Base-by-base conservation (phyloP, 1,284 basidiomycete species). In the Malassezia nana region DNA sequence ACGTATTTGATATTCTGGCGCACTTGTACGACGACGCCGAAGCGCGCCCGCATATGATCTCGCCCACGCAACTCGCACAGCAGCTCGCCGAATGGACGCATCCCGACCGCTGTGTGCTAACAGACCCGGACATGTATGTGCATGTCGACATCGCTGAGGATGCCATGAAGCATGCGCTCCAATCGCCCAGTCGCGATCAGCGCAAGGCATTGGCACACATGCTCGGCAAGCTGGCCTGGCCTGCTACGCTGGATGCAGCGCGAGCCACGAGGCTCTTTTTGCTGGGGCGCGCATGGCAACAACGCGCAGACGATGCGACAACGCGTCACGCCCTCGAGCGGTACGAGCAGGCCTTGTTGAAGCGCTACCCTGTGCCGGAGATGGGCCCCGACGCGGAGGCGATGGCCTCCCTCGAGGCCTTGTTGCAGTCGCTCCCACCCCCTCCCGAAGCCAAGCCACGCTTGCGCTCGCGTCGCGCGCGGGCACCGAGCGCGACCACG, bases 1-100 rank as follows among this genome's bases (percentile, higher is more conserved):
- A 47, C 18, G 18, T 10, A 10, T 16, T 33, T 8, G 28, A 40
- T 10, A 25, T 50, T 4, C 39, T 40, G 16, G 45, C 80, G 1
- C 78, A 79, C n/a, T 80, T 82, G 26, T 83, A 87, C 62, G 81
- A 83, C 41, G 83, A 86, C 16, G 78, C 85, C 39, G 85, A 86
- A 2, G 83, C 83, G 1, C 83, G 83, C 39, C 82, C 87, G 59
- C 82, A 83, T 22, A 87, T 91, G 83, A 81, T 91, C 15, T 78
- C 83, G 0, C 83, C 88, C 0, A 74, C 81, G 12, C 88, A 91
- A 69, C 84, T 92, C 54, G 86, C 84, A 0, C 75, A 84, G 22
- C 82, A 95, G 76, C 81, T 98, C 62, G 78, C 87, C 3, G 90
- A 96, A 67, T 98, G 92, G 92, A 88, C 86, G 1, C 86, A 95